Percentiles rank a stretch among this genome's conserved stretches.
Conservation (phyloP, 192 early-diverging fungal species). For the Geranomyces variabilis region DNA sequence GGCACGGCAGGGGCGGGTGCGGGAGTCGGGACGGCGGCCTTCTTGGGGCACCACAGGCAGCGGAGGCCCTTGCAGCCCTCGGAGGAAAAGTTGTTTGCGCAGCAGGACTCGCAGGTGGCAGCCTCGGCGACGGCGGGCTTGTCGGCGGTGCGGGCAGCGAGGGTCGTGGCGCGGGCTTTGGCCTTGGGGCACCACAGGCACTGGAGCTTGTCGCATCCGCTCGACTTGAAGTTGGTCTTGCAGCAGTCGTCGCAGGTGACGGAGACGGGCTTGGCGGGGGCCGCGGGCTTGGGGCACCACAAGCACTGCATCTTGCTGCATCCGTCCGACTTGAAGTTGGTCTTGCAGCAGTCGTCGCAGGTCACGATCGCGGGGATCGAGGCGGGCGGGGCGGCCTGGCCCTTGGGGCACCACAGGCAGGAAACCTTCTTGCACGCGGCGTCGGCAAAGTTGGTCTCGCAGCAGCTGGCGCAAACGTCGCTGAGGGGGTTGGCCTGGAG, state of each 20-base stretch:
- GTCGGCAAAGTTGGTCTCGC: background rate
- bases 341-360: conserved; percentile 7
- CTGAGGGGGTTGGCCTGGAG: background rate
- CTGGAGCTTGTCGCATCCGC: background rate
- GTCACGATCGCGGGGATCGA: background rate
- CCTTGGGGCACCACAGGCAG: conserved; percentile 10
- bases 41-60: conserved; percentile 14
- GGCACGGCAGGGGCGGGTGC: background rate
- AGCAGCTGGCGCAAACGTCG: background rate
- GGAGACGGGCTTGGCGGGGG: background rate
- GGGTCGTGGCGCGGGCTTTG: too few relatives aligned
- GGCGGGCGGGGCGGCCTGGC: background rate
- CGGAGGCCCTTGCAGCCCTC: background rate
- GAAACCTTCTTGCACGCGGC: background rate
- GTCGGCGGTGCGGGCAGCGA: background rate
- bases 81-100: background rate
- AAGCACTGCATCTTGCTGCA: background rate
- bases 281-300: background rate
- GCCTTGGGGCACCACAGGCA: conserved; percentile 17
- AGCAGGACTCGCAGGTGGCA: conserved; percentile 2
- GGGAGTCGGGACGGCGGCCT: background rate
- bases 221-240: background rate
- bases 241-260: conserved; percentile 9
- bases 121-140: background rate
- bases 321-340: background rate